Base-by-base conservation (phyloP, 129 eudicot species). In the Lactuca sativa region DNA sequence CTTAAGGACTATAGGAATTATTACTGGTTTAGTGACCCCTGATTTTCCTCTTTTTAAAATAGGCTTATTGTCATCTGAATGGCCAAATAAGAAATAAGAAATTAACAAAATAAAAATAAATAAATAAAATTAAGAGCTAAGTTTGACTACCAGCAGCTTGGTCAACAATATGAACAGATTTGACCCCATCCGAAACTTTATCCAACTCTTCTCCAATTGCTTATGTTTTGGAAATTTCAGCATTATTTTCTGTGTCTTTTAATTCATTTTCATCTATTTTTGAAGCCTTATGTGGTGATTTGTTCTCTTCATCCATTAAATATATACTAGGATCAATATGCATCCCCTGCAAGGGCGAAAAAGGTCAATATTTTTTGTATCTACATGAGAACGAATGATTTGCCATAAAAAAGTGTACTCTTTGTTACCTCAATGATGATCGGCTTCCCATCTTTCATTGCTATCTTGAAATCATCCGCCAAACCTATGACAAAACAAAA, bases 381-480 rank as follows among this genome's bases (percentile, higher is more conserved):
- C 32, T 18, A 12, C 44, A 74, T 34, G 73, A 68, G 25, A 21
- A 21, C 21, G 21, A 21, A 21, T 21, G 21, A 21, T 21, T 33
- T 9, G 38, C 38, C 38, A 34, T 34, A 34, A 34, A 34, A 34
- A 34, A 34, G 4, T 21, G 21, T 21, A 21, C 21, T 21, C 1
- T 21, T 0, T 36, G 10, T 34, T 78, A 93, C 98, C 95, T 93
- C 98, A 71, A 93, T 93, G 64, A 93, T 93, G 62, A 93, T 93
- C 54, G 98, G 98, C 53, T 93, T 93, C 67, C 98, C 98, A 78
- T 93, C 98, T 83, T 93, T 93, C 98, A 93, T 93, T 66, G 98
- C 98, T 87, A 89, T 93, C 90, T 89, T 93, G 74, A 93, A 72
- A 85, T 93, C 98, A 80, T 97, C 98, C 71, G 95, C 96, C 85